Evolutionary conservation across 371 early-diverging fungal species (phyloP).

Genomic region (Lichtheimia ramosa): DNA sequence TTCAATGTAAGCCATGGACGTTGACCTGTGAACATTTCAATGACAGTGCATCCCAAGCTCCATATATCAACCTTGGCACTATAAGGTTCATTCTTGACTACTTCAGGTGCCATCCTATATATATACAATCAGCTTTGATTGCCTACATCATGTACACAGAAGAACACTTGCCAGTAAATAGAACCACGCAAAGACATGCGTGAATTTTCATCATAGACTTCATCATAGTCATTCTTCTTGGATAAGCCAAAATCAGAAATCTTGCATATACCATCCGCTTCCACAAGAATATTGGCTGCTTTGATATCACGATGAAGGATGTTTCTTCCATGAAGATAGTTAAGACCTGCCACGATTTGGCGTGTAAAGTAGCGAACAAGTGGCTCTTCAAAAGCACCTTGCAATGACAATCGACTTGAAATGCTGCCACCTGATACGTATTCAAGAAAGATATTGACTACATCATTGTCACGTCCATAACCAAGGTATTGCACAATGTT

Average conservation of each 20-base stretch:
- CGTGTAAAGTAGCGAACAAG: conserved; percentile 79
- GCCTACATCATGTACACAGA: neutral
- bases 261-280: conserved; percentile 88
- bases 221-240: conserved; percentile 67
- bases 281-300: conserved; percentile 89
- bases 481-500: conserved; percentile 85
- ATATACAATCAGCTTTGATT: no score
- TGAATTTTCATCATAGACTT: conserved; percentile 43
- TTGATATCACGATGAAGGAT: conserved; percentile 95
- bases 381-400: conserved; percentile 73
- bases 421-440: conserved; percentile 89
- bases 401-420: conserved; percentile 64
- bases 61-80: conserved; percentile 88
- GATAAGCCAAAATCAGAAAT: conserved; percentile 98
- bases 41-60: conserved; percentile 87
- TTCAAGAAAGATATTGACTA: conserved; percentile 89
- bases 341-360: conserved; percentile 84
- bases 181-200: conserved; percentile 25
- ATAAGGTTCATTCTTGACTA: conserved; percentile 71
- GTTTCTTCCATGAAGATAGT: conserved; percentile 88
- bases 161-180: conserved; percentile 12
- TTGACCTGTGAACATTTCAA: conserved; percentile 94
- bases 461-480: conserved; percentile 62
- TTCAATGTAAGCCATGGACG: conserved; percentile 89
- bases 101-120: conserved; percentile 92